Percentiles rank a stretch among this genome's conserved stretches.
Conservation (phyloP, 441 rosid species). For the Caryocar brasiliense region DNA sequence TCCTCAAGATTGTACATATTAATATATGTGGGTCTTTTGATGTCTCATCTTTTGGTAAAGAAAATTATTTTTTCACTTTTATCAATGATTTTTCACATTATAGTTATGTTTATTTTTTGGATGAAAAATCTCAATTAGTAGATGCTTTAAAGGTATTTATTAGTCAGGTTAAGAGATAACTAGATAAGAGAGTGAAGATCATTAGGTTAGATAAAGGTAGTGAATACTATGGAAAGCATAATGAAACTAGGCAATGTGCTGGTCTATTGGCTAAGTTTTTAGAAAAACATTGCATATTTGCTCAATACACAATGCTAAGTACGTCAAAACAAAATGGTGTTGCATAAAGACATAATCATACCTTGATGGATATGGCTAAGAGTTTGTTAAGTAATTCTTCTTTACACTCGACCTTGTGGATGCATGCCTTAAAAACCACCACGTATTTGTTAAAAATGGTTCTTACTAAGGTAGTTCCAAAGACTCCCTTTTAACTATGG, state of each 20-base stretch:
- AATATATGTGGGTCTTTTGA: neutral
- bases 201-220: neutral
- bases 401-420: neutral
- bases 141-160: neutral
- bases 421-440: neutral
- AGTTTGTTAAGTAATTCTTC: neutral
- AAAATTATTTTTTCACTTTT: neutral
- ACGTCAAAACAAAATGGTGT: too few species aligned
- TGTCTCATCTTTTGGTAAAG: neutral
- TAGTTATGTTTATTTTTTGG: neutral
- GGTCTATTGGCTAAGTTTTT: neutral
- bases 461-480: neutral
- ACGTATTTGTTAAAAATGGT: neutral
- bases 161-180: neutral
- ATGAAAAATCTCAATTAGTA: neutral
- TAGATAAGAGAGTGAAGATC: too few species aligned
- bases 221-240: neutral
- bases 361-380: neutral
- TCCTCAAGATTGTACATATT: neutral
- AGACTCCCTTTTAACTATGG: neutral
- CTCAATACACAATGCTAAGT: too few species aligned
- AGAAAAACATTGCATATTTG: neutral
- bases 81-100: neutral
- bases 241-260: neutral
- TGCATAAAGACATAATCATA: too few species aligned